Base-by-base conservation (phyloP, 495 filamentous ascomycete species). In the Podospora appendiculata region DNA sequence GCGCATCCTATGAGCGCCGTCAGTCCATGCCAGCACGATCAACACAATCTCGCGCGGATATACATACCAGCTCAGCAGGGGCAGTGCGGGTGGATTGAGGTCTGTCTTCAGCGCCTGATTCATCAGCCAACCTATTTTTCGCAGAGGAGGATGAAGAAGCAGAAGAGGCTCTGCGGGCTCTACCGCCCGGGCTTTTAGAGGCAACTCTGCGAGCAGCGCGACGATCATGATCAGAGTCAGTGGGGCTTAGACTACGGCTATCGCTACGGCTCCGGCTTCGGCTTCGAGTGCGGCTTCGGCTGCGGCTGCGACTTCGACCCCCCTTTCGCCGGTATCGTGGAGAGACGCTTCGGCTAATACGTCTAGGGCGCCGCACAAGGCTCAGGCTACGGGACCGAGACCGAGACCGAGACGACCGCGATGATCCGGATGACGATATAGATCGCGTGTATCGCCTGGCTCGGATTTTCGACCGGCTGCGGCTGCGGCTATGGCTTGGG, bases 101-200 rank as follows among this genome's bases (percentile, higher is more conserved):
- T 73, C 69, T 79, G 63, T 74, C 66, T 74, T 78, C 75, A 73
- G 74, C 73, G 70, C 69, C 75, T 64, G 70, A 75, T 76, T 72
- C 72, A 83, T 87, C 84, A 87, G 83, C 79, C 59, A 67, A 69
- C 69, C 61, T 74, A 70, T 65, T 61, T 67, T 60, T 70, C 65
- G 66, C 57, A 69, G 76, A 60, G 66, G 78, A 70, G 55, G 71
- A 66, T 59, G 70, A 71, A 67, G 79, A 79, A 61, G 72, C 70
- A 54, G 76, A 75, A 55, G 75, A 61, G n/a, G 38, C 41, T 47
- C 55, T 58, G 34, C 57, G 52, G 36, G 42, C 47, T 54, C 59
- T 32, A 32, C 52, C 51, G 25, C 40, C 54, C 42, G 50, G 40
- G 44, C 57, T 59, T 49, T 40, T 51, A 50, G 57, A 41, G 11